Conservation (phyloP, 2,329 filamentous ascomycete genomes). For the Trichothecium roseum region DNA sequence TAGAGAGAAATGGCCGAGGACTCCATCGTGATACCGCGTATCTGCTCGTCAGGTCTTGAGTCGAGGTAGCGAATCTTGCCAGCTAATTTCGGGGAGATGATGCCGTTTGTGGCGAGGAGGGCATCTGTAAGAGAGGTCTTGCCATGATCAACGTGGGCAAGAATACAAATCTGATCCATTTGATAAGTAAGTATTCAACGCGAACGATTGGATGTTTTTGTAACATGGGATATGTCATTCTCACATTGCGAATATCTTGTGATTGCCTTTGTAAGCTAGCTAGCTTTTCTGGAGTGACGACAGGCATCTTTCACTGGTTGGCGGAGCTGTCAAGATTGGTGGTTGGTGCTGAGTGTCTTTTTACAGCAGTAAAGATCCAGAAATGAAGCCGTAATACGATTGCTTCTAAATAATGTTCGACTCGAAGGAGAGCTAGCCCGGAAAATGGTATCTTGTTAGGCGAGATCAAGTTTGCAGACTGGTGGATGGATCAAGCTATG, state of each 20-base stretch:
- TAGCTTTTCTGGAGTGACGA: slow-evolving; percentile 83
- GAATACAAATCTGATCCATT: slow-evolving; percentile 86
- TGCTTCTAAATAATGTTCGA: no score
- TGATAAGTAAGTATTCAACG: no score
- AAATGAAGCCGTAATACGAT: no score
- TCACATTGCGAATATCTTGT: slow-evolving; percentile 85
- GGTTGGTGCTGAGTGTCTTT: no score
- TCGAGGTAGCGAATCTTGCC: slow-evolving; percentile 98
- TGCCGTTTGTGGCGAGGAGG: slow-evolving; percentile 95
- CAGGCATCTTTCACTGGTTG: slow-evolving; percentile 57
- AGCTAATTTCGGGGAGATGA: slow-evolving; percentile 94
- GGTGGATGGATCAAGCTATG: not conserved
- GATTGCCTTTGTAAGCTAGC: slow-evolving; percentile 80
- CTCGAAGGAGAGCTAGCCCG: no score
- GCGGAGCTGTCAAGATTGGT: not conserved
- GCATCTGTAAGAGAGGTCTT: slow-evolving; percentile 97
- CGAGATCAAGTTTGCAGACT: no score
- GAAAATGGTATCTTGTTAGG: no score
- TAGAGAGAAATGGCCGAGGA: slow-evolving; percentile 94
- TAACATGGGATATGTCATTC: no score
- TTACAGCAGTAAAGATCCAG: no score
- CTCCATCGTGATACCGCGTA: slow-evolving; percentile 98
- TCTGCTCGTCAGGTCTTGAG: slow-evolving; percentile 90
- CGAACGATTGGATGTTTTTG: no score
- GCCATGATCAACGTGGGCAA: slow-evolving; percentile 95